Base-by-base conservation (phyloP, 768 basidiomycete genomes). In the Russula earlei region DNA sequence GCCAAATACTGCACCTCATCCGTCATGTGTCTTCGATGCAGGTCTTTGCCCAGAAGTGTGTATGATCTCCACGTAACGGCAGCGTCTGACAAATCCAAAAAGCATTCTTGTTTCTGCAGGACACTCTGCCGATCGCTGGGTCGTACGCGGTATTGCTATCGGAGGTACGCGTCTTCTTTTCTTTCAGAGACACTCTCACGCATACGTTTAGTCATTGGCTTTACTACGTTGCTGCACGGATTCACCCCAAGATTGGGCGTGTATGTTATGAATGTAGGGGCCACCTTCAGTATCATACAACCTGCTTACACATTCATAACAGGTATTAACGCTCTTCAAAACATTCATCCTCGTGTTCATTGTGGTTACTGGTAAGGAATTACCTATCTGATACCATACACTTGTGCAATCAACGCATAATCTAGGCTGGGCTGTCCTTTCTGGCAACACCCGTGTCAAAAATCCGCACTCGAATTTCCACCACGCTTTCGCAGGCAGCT, bases 391-490 rank as follows among this genome's bases (percentile, higher is more conserved):
- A 29, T 34, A 19, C 15, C 6, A 29, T 36, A 19, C 5, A 38
- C 7, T 5, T 40, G 20, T 34, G 11, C n/a, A 38, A 38, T 10
- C 17, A 14, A 38, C 5, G 20, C 24, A 53, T 11, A 12, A 19
- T 25, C 8, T 29, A 73, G 81, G 82, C 4, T 77, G 81, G 71
- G 81, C 78, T 22, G 83, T 84, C 10, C 73, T 85, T 14, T 75
- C 77, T 4, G 83, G 82, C 0, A 70, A 74, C 49, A 83, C 81
- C 3, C 72, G 70, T 17, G 73, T 85, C n/a, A 43, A 72, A 42
- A 75, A 84, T 64, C 81, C 84, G 0, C 72, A 75, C 44, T 71
- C 70, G 36, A 82, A 82, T 64, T 85, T 85, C 66, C 71, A 67
- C 38, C 66, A 84, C 61, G 71, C 77, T 0, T 86, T 85, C 54